A percentile compares a stretch with the other conserved stretches of the same genome.
These are phyloP conservation scores for Phytophthora ohioensis DNA, from an alignment of 352 stramenopile genomes.

Conservation along the genomic window DNA sequence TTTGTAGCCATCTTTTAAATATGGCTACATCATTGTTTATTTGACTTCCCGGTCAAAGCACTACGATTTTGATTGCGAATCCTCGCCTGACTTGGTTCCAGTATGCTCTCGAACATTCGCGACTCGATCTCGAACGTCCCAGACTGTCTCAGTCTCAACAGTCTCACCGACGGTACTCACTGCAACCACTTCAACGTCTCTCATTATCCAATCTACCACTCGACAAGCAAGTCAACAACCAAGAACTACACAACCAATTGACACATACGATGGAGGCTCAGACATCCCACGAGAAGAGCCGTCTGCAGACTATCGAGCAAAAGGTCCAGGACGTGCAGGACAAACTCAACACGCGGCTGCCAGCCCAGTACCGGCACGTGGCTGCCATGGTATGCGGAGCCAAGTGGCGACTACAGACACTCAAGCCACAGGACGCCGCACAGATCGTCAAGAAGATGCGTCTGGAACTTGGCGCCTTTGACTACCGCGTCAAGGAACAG, in stretches of 20 bases:
- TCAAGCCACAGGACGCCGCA: conserved; percentile 12
- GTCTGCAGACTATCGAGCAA: conserved; percentile 51
- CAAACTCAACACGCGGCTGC: conserved; percentile 43
- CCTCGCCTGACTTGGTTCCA: conserved; percentile 6
- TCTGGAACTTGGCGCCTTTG: conserved; percentile 62
- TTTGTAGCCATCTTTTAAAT: conserved; percentile 14
- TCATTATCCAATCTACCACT: conserved; percentile 43
- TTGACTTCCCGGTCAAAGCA: not conserved
- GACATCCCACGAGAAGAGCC: conserved; percentile 44
- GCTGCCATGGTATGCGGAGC: conserved; percentile 42
- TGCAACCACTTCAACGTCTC: conserved; percentile 26
- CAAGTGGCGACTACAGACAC: conserved; percentile 59
- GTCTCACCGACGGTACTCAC: no score
- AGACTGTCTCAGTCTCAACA: conserved; percentile 15
- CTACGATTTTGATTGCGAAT: conserved; percentile 5
- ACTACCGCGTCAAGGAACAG: conserved; percentile 69
- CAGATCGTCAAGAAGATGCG: conserved; percentile 50
- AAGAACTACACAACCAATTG: not conserved
- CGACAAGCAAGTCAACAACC: conserved; percentile 27
- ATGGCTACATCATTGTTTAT: conserved; percentile 8
- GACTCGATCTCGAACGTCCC: conserved; percentile 24
- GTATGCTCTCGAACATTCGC: conserved; percentile 38
- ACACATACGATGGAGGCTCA: conserved; percentile 36
- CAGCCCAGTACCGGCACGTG: conserved; percentile 43
- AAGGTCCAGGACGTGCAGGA: conserved; percentile 61